A percentile compares a stretch with the other conserved stretches of the same genome.
These are phyloP conservation scores for Neostapfia colusana DNA, from an alignment of 176 grass and related monocot genomes.

Conservation along the genomic window DNA sequence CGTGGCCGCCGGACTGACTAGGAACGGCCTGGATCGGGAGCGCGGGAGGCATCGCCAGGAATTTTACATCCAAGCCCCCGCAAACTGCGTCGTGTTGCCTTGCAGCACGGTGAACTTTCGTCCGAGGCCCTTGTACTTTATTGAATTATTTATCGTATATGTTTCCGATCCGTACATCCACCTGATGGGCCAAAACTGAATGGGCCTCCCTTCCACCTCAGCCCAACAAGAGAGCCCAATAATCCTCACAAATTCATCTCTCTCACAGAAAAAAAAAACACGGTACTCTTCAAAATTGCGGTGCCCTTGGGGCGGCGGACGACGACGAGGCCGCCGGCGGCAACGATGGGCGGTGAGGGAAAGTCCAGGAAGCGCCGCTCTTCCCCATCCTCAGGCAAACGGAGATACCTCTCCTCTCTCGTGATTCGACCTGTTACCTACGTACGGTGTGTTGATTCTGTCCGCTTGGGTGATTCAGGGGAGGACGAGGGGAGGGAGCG, in stretches of 20 bases:
- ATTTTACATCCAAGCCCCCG: no score
- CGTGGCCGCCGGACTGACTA: no score
- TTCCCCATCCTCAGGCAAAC: constrained; percentile 48
- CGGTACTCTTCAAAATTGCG: not conserved
- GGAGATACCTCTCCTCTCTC: not conserved
- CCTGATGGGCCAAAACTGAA: not conserved
- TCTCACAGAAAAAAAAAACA: not conserved
- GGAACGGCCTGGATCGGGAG: no score
- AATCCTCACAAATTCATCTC: no score
- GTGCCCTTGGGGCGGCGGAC: not conserved
- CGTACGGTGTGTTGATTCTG: not conserved
- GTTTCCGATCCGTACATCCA: no score
- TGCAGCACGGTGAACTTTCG: not conserved
- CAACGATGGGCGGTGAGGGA: constrained; percentile 61
- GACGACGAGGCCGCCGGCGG: constrained; percentile 5
- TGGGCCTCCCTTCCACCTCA: not conserved
- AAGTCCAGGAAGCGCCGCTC: constrained; percentile 67
- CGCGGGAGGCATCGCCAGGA: no score
- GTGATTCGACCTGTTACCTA: not conserved
- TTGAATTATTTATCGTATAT: no score
- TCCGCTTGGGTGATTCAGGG: constrained; percentile 46
- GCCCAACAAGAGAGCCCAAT: not conserved
- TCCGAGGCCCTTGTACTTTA: not conserved
- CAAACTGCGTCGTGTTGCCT: no score
- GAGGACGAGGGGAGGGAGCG: constrained; percentile 68